Evolutionary conservation across 2,329 filamentous ascomycete genomes (phyloP).

Genomic region (Penicillium freii): DNA sequence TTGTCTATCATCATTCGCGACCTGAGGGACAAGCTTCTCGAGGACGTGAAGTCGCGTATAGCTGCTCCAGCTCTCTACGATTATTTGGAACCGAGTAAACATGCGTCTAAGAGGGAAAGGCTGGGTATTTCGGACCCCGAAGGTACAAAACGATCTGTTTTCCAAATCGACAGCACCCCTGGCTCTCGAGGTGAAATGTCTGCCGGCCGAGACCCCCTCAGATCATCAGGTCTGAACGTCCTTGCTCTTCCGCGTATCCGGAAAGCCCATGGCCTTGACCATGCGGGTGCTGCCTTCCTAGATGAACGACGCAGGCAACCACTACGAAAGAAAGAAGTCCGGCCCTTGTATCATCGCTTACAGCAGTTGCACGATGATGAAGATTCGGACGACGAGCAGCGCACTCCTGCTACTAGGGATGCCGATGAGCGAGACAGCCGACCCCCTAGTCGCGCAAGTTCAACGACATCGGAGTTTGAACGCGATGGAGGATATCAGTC

Average conservation of each 20-base stretch:
- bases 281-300: constrained; percentile 62
- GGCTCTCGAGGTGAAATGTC: constrained; percentile 46
- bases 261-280: constrained; percentile 60
- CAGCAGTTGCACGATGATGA: constrained; percentile 70
- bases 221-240: constrained; percentile 52
- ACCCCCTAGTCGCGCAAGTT: constrained; percentile 68
- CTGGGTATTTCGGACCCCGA: constrained; percentile 72
- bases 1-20: constrained; percentile 75
- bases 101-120: constrained; percentile 73
- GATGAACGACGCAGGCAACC: constrained; percentile 64
- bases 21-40: constrained; percentile 79
- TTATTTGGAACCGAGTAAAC: constrained; percentile 77
- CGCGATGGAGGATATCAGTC: constrained; percentile 41
- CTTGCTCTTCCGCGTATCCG: constrained; percentile 71
- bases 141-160: constrained; percentile 56
- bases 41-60: constrained; percentile 84
- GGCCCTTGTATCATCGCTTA: constrained; percentile 78
- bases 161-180: constrained; percentile 65
- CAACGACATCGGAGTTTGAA: constrained; percentile 53
- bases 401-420: constrained; percentile 66
- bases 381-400: constrained; percentile 84
- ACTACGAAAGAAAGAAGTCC: constrained; percentile 61
- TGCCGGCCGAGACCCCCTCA: constrained; percentile 40
- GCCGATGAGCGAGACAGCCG: constrained; percentile 84
- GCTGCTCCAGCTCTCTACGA: constrained; percentile 77